phyloP scores from a whole-genome alignment of 352 stramenopile species.

The Saprolegnia parasitica region DNA sequence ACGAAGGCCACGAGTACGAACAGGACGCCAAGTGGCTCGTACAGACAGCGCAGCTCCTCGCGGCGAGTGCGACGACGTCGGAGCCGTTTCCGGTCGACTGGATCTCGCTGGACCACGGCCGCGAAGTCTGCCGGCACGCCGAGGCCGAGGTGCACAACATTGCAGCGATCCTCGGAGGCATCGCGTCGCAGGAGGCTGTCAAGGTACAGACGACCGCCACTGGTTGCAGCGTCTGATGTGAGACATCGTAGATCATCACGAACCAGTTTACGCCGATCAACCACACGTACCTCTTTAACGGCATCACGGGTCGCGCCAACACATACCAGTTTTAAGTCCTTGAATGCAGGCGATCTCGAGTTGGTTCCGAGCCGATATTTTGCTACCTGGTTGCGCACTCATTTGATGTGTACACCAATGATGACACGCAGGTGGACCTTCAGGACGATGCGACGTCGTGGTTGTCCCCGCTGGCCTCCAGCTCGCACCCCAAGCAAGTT shows the following conservation, averaged over 20 bases:
- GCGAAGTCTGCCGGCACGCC: constrained; percentile 90
- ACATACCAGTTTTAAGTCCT: constrained; percentile 64
- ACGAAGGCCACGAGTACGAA: constrained; percentile 39
- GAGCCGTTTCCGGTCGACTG: constrained; percentile 37
- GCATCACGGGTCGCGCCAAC: constrained; percentile 78
- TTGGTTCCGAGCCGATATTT: no score
- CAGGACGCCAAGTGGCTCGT: constrained; percentile 65
- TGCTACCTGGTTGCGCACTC: no score
- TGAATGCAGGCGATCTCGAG: neutral
- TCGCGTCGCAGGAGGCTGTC: constrained; percentile 96
- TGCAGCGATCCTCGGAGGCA: constrained; percentile 92
- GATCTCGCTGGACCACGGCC: constrained; percentile 69
- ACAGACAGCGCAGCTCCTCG: constrained; percentile 42
- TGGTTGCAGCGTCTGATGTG: neutral
- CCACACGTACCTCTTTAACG: constrained; percentile 98
- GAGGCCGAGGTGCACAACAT: constrained; percentile 93
- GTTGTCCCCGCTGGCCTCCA: no score
- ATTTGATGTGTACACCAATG: no score
- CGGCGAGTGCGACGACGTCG: constrained; percentile 2
- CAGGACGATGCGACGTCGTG: no score
- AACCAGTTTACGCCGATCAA: constrained; percentile 96
- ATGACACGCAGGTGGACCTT: no score
- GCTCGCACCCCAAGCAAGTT: no score
- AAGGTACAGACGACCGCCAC: constrained; percentile 61
- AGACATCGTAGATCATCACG: constrained; percentile 85